A percentile compares a stretch with the other conserved stretches of the same genome.
Evolutionary conservation across 345 rosid genomes (phyloP).

Genomic region (Diplotaxis tenuifolia): DNA sequence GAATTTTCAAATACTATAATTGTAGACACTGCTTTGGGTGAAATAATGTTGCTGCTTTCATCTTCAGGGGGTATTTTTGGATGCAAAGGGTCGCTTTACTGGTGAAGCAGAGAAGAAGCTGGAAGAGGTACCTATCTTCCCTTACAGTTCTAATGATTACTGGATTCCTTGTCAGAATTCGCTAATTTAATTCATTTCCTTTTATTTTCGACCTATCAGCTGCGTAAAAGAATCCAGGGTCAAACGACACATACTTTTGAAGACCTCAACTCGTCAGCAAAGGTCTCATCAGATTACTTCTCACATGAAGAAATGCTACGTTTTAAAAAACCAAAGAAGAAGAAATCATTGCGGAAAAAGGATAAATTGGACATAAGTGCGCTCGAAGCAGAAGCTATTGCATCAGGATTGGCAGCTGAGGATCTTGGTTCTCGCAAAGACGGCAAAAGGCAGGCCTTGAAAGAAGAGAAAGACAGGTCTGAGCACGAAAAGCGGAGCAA

Average conservation of each 20-base stretch:
- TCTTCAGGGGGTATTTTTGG: slow-evolving; percentile 75
- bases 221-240: slow-evolving; percentile 78
- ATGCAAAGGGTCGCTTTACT: slow-evolving; percentile 74
- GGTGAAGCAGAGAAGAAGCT: slow-evolving; percentile 95
- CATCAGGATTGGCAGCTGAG: slow-evolving; percentile 76
- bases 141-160: slow-evolving; percentile 8
- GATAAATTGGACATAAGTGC: slow-evolving; percentile 83
- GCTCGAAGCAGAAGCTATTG: slow-evolving; percentile 88
- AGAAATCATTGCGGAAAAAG: slow-evolving; percentile 75
- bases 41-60: slow-evolving; percentile 14
- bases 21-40: slow-evolving; percentile 1
- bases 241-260: slow-evolving; percentile 51
- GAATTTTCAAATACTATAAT: background rate
- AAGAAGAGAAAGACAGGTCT: slow-evolving; percentile 68
- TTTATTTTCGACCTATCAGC: slow-evolving; percentile 46
- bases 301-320: slow-evolving; percentile 84
- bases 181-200: slow-evolving; percentile 10
- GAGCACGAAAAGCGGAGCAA: slow-evolving; percentile 74
- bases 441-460: slow-evolving; percentile 74
- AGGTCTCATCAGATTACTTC: slow-evolving; percentile 73
- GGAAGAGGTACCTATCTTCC: slow-evolving; percentile 61
- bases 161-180: slow-evolving; percentile 8
- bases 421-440: slow-evolving; percentile 96
- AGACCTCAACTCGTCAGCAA: slow-evolving; percentile 65
- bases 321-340: slow-evolving; percentile 92